phyloP scores from a whole-genome alignment of 208 protist species.

The Novymonas esmeraldas region DNA sequence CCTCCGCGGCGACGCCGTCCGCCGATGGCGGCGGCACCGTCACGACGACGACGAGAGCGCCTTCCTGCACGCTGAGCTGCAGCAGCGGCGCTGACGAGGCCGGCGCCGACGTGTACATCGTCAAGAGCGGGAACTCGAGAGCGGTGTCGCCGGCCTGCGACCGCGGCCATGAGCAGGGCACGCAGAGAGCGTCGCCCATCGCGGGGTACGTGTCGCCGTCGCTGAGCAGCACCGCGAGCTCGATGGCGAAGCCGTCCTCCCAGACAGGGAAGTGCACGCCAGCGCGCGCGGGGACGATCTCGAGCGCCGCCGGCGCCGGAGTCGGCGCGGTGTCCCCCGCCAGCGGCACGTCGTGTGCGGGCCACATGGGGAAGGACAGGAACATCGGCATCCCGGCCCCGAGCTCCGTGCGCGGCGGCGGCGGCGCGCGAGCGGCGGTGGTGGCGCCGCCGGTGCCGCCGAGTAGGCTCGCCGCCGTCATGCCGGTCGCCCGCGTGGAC shows the following conservation, averaged over 20 bases:
- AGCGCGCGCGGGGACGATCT: slow-evolving; percentile 17
- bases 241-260: slow-evolving; percentile 41
- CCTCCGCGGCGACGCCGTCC: neutral
- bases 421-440: neutral
- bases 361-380: slow-evolving; percentile 34
- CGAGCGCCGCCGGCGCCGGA: slow-evolving; percentile 12
- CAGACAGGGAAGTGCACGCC: slow-evolving; percentile 33
- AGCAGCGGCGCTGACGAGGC: slow-evolving; percentile 9
- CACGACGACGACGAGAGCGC: slow-evolving; percentile 18
- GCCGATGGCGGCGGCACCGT: neutral
- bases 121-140: slow-evolving; percentile 30
- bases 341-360: slow-evolving; percentile 4
- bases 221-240: slow-evolving; percentile 29
- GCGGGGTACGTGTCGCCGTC: slow-evolving; percentile 37
- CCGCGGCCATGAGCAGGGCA: slow-evolving; percentile 27
- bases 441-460: neutral
- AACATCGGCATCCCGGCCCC: slow-evolving; percentile 21
- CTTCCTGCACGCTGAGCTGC: slow-evolving; percentile 25
- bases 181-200: slow-evolving; percentile 24
- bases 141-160: slow-evolving; percentile 5
- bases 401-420: slow-evolving; percentile 19
- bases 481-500: neutral
- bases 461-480: slow-evolving; percentile 3
- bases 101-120: slow-evolving; percentile 15
- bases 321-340: too few species aligned